Base-by-base conservation (phyloP, 1,139 yeast genomes). In the Saccharomycopsis hybrid region DNA sequence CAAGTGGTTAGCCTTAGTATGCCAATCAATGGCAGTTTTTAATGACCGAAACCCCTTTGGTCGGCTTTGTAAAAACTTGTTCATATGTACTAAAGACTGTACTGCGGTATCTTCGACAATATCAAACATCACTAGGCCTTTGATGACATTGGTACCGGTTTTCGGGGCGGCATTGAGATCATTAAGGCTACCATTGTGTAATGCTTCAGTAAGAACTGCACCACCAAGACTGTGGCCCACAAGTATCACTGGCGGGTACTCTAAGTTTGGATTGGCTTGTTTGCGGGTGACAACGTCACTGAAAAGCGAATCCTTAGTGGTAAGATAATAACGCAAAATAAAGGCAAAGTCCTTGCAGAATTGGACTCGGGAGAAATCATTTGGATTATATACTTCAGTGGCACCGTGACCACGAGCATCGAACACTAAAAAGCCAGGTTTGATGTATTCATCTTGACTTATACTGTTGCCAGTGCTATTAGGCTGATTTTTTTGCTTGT, bases 181-280 rank as follows among this genome's bases (percentile, higher is more conserved):
- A 57, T 59, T 52, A 54, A 77, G 53, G 3, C 55, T 46, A 2
- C 59, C 47, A 18, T 55, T 51, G 35, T 52, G 53, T 2, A 72
- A 63, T 0, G 73, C 68, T 44, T 75, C 74, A 0, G 96, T 76
- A 41, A 88, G 71, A 2, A 92, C 80, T 0, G 97, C 74, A 0
- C 97, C 98, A 1, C 98, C 99, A 28, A 94, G 70, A 2, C 96
- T 87, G 63, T 92, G 99, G 0, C 98, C 98, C 5, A 90, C 72
- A 1, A 89, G 67, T 48, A 85, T 62, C 3, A 78, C 39, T 3
- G 77, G 67, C 7, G 65, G 66, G 66, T 43, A 68, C 44, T 2
- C 54, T 49, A 43, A 55, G 46, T 55, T 52, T 36, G 65, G 56
- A 31, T 54, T 58, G 27, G 27, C 49, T 2, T 55, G 57, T 3